Conservation (phyloP, 345 rosid species). For the Pistacia vera region DNA sequence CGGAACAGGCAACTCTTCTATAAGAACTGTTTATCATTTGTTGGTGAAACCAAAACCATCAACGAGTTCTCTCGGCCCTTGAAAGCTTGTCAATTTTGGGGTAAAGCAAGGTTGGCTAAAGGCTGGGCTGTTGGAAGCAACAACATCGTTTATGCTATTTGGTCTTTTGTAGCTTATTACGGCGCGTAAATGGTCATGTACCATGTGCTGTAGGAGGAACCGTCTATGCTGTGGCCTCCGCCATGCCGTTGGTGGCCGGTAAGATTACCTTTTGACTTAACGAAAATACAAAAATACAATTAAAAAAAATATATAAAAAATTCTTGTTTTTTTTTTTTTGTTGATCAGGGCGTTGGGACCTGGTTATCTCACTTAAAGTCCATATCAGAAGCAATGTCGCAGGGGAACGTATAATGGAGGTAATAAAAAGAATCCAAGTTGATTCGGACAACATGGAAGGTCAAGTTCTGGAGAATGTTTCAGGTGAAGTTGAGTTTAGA, state of each 20-base stretch:
- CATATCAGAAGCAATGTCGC: too few relatives aligned
- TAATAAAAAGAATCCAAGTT: too few relatives aligned
- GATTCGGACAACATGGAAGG: too few relatives aligned
- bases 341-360: too few relatives aligned
- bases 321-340: too few relatives aligned
- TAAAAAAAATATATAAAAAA: too few relatives aligned
- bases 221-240: slow-evolving; percentile 54
- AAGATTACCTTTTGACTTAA: slow-evolving; percentile 28
- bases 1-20: slow-evolving; percentile 75
- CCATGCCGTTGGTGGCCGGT: slow-evolving; percentile 72
- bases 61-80: slow-evolving; percentile 55
- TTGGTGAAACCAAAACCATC: slow-evolving; percentile 56
- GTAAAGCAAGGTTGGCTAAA: slow-evolving; percentile 65
- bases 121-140: slow-evolving; percentile 75
- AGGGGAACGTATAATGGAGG: too few relatives aligned
- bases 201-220: slow-evolving; percentile 70
- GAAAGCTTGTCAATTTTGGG: slow-evolving; percentile 60
- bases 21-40: slow-evolving; percentile 83
- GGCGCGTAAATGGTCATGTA: slow-evolving; percentile 79
- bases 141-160: slow-evolving; percentile 59
- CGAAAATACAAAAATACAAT: too few relatives aligned
- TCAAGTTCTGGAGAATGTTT: too few relatives aligned
- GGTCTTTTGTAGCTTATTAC: slow-evolving; percentile 68
- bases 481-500: too few relatives aligned
- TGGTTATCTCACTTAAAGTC: too few relatives aligned